These are phyloP conservation scores for Harringtonia lauricola DNA, from an alignment of 2,329 filamentous ascomycete species.

Conservation along the genomic window DNA sequence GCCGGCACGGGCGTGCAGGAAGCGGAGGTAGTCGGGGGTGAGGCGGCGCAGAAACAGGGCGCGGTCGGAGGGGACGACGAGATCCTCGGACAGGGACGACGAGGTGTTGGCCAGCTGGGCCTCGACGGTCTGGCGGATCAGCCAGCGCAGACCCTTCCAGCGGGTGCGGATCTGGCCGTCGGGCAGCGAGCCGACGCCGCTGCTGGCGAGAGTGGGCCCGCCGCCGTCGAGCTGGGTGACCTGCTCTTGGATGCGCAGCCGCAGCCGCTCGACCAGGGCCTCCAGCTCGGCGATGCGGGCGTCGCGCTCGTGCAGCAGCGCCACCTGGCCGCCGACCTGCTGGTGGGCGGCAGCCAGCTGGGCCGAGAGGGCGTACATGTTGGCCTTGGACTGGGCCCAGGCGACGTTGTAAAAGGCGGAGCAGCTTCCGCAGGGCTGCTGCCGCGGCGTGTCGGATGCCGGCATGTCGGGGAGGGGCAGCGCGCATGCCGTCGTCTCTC, in stretches of 20 bases:
- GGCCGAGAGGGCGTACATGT: neutral
- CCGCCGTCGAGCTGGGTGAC: neutral
- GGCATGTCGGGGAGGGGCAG: neutral
- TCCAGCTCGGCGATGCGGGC: conserved; percentile 1
- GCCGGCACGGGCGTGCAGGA: neutral
- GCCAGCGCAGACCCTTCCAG: conserved; percentile 5
- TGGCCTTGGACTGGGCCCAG: neutral
- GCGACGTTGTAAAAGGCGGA: neutral
- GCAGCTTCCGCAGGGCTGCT: neutral
- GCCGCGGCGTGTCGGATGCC: neutral
- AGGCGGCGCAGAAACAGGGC: conserved; percentile 2
- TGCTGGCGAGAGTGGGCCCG: neutral
- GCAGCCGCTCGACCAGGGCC: conserved; percentile 4
- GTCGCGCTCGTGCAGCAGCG: conserved; percentile 3
- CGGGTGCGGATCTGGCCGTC: conserved; percentile 4
- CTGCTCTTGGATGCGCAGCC: conserved; percentile 4
- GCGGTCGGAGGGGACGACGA: neutral
- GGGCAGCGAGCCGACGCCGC: conserved; percentile 1
- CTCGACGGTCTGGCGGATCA: conserved; percentile 6
- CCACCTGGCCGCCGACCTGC: neutral
- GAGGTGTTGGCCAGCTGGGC: neutral
- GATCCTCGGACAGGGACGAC: too few species aligned
- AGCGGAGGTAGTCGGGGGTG: conserved; percentile 1
- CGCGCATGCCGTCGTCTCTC: too few species aligned
- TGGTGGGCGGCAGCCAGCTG: conserved; percentile 1